Evolutionary conservation across 2,329 filamentous ascomycete species (phyloP), one percentile per base, ranked within the genome.

Genomic region (Ascochyta koolunga): DNA sequence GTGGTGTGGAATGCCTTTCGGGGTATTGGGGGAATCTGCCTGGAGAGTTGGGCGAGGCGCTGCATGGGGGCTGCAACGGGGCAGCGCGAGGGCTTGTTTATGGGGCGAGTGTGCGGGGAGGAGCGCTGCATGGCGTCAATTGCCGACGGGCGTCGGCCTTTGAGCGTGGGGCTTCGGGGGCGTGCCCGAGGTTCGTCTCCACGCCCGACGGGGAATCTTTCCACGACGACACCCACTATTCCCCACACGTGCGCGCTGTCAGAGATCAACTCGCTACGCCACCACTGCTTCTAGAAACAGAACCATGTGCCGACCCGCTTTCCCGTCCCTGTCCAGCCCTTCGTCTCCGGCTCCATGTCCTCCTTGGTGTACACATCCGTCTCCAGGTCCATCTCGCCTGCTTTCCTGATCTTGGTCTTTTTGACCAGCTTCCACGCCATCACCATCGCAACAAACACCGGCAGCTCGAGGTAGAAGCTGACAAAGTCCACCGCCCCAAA

Each of bases 401-500:
- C 60, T 25, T 44, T 65, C 32, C 54, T 54, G n/a, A 72, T 60
- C 48, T 66, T 68, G 0, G 69, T 70, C 40, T 50, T 58, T 59
- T 70, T 71, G 9, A 68, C 4, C 9, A 71, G 15, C 42, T 71
- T 72, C 69, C 68, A 72, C 1, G 40, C 32, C 0, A 70, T 24
- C 6, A 70, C 67, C 62, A 71, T 70, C 5, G 55, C 36, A 10
- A 68, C 49, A 43, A 70, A 71, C 13, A 74, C 50, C 0, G 71
- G 68, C 24, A 73, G 50, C 11, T 78, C 78, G 5, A 81, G 75
- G 50, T 82, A 81, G 11, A 76, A 77, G 1, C 79, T 82, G 22
- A 83, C 67, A 47, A 83, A 83, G 15, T 78, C 77, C 16, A 78
- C 66, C 2, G 76, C 67, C 32, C 56, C 66, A 59, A 79, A 83